Percentiles rank a stretch among this genome's conserved stretches.
Conservation (phyloP, 768 basidiomycete genomes). For the Tulasnella sp. region DNA sequence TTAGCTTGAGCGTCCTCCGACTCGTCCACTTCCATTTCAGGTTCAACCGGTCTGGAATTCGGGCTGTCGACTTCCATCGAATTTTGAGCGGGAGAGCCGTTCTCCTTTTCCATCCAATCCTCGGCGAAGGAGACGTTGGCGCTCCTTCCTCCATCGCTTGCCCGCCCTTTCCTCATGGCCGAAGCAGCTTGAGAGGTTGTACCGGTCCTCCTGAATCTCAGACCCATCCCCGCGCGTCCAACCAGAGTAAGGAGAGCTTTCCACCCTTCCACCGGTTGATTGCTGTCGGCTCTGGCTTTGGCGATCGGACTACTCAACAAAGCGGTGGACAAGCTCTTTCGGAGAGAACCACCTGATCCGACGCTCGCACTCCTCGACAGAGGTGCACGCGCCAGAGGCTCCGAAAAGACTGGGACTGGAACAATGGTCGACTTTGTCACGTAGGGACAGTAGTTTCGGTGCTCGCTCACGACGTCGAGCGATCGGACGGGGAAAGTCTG, state of each 20-base stretch:
- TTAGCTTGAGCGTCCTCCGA: conserved; percentile 8
- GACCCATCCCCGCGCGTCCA: conserved; percentile 51
- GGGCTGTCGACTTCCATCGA: conserved; percentile 26
- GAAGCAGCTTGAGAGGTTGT: neutral
- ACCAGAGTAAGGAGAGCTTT: conserved; percentile 61
- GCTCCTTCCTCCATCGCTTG: conserved; percentile 1
- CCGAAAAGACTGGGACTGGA: conserved; percentile 11
- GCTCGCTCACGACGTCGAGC: conserved; percentile 69
- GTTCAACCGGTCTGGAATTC: neutral
- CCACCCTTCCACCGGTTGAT: conserved; percentile 54
- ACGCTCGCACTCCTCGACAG: conserved; percentile 7
- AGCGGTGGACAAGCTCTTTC: conserved; percentile 16
- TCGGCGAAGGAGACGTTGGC: conserved; percentile 4
- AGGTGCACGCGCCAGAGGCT: conserved; percentile 10
- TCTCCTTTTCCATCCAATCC: conserved; percentile 13
- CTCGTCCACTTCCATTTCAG: neutral
- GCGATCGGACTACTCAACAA: conserved; percentile 25
- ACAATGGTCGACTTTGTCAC: conserved; percentile 26
- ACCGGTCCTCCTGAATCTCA: conserved; percentile 33
- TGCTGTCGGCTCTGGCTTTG: conserved; percentile 18
- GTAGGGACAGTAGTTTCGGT: conserved; percentile 80
- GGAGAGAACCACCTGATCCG: conserved; percentile 6
- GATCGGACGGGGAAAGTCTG: conserved; percentile 29
- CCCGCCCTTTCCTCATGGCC: neutral
- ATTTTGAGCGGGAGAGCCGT: conserved; percentile 25